Evolutionary conservation across 2,329 filamentous ascomycete genomes (phyloP).

Genomic region (Arthrobotrys musiformis): DNA sequence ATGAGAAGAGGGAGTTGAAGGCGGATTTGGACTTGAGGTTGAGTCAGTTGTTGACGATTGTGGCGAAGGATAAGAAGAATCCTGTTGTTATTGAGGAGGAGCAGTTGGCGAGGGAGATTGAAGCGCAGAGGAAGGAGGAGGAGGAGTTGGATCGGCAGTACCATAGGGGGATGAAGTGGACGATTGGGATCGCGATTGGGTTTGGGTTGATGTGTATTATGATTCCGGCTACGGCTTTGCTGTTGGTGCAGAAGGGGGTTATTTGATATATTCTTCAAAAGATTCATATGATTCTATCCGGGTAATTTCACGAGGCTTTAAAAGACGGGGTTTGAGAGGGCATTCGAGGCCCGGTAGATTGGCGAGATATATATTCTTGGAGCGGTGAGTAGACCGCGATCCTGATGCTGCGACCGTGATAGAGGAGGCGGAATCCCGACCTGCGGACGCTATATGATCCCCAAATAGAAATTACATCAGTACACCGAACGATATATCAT

Average conservation of each 20-base stretch:
- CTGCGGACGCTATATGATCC: too few species aligned
- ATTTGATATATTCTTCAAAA: too few species aligned
- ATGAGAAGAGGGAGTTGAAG: conserved; percentile 49
- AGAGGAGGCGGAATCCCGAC: neutral
- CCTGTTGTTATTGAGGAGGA: conserved; percentile 43
- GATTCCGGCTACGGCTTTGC: conserved; percentile 41
- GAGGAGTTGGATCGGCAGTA: conserved; percentile 36
- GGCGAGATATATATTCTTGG: neutral
- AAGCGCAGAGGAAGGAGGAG: conserved; percentile 41
- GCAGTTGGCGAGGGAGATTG: conserved; percentile 38
- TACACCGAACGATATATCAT: too few species aligned
- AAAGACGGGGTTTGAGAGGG: neutral
- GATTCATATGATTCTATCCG: neutral
- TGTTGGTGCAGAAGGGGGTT: conserved; percentile 40
- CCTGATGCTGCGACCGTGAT: neutral
- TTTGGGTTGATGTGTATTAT: conserved; percentile 53
- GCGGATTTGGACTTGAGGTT: conserved; percentile 47
- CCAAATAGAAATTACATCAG: too few species aligned
- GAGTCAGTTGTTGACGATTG: conserved; percentile 48
- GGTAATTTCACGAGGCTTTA: neutral
- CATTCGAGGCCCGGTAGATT: neutral
- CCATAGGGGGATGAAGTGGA: conserved; percentile 52
- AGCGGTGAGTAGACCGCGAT: neutral
- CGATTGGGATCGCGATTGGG: conserved; percentile 40
- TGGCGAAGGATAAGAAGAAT: conserved; percentile 50